A percentile compares a stretch with the other conserved stretches of the same genome.
These are phyloP conservation scores for Anisodus acutangulus DNA, from an alignment of 257 asterid genomes.

Conservation along the genomic window DNA sequence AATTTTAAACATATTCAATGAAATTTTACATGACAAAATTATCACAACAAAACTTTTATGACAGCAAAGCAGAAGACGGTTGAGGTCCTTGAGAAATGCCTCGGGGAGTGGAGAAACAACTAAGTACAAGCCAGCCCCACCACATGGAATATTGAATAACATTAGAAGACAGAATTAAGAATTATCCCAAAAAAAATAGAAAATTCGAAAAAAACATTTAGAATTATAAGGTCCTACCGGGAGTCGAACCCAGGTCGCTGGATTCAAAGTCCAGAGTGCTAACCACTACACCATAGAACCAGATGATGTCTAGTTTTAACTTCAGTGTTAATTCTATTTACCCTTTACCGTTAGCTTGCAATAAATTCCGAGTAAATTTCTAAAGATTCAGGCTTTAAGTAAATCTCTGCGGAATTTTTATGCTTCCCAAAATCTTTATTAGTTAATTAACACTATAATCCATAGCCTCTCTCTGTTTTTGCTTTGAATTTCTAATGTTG, in stretches of 20 bases:
- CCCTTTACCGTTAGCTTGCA: neutral
- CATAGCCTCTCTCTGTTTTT: no score
- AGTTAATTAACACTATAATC: no score
- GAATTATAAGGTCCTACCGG: conserved; percentile 70
- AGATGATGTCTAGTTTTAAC: rapidly evolving
- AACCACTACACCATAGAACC: conserved; percentile 87
- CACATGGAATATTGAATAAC: no score
- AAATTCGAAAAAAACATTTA: neutral
- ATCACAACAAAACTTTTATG: neutral
- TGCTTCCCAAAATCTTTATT: neutral
- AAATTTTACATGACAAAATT: neutral
- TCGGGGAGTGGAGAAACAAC: no score
- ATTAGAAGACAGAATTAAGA: neutral
- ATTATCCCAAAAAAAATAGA: neutral
- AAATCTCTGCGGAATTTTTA: neutral
- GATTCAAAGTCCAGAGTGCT: conserved; percentile 99
- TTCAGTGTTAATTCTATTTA: neutral
- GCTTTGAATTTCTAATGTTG: no score
- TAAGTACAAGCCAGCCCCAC: no score
- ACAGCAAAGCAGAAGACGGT: neutral
- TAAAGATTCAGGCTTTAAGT: neutral
- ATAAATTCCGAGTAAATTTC: neutral
- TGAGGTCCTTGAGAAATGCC: no score
- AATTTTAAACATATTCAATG: neutral
- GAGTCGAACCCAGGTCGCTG: conserved; percentile 99